Evolutionary conservation across 768 basidiomycete species (phyloP), one percentile per base, ranked within the genome.

Genomic region (Auriscalpium vulgare): DNA sequence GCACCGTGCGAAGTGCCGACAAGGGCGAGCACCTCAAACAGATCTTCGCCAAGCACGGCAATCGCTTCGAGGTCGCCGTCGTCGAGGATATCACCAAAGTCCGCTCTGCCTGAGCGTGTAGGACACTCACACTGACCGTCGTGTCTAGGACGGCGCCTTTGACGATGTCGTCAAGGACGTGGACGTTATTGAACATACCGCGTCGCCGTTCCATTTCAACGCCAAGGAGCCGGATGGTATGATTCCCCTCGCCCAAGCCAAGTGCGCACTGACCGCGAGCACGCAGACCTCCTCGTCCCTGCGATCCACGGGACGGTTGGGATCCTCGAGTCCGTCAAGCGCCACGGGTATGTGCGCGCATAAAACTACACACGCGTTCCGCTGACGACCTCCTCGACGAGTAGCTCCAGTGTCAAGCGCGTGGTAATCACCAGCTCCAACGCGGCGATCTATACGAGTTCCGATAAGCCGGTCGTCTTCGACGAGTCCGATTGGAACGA

Each of bases 341-440:
- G 14, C 10, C 19, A 34, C 9, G 50, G 47, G 47, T 47, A 19
- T 19, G 50, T 50, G 21, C 50, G 50, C 35, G 29, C 50, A 34
- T 29, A 29, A 2, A 29, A 37, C 3, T 19, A 11, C 50, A 10
- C 40, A 3, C 6, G 10, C 19, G 5, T 38, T 40, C 7, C 19
- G 10, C 19, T 11, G n/a, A 13, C 10, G 37, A 21, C 8, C 14
- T 23, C 9, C 19, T 8, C 2, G 14, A n/a, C 37, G 29, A 16
- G 37, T 62, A 73, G 79, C 51, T 59, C 74, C 14, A 61, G 66
- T 9, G 73, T 91, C 60, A 82, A 86, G 65, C 80, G 89, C 3
- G 72, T 93, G 45, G 80, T 90, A 8, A 68, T 88, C 56, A 88
- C 85, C 0, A 82, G 82, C 10, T 88, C 87, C 1, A 71, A 67